Base-by-base conservation (phyloP, 495 filamentous ascomycete genomes). In the Talaromyces adpressus region DNA sequence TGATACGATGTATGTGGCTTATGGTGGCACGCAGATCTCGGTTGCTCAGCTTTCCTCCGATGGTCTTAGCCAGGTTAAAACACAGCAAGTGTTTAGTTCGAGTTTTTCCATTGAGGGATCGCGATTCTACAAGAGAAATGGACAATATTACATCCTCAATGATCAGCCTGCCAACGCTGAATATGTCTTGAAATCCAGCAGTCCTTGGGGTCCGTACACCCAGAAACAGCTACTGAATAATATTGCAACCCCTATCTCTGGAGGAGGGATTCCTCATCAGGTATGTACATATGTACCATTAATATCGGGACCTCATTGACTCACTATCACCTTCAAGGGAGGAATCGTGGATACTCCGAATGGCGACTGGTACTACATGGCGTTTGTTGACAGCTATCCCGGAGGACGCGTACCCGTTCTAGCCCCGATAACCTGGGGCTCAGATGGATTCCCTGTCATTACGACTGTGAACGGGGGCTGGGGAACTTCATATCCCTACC, bases 281-380 rank as follows among this genome's bases (percentile, higher is more conserved):
- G 49, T 52, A 23, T 7, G 29, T 30, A 30, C 29, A n/a, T n/a
- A n/a, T 18, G 20, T 51, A 51, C 22, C 49, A 52, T 41, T 5
- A 4, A 22, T 27, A 27, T 6, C 12, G 11, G 1, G 47, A 3
- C 25, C 25, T 4, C 25, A 52, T 52, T 52, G 49, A 20, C 18
- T 52, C 49, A 52, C 49, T 18, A 52, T 12, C n/a, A 8, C n/a
- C 49, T 52, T 52, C 36, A 41, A 52, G 67, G 85, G 84, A 11
- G 81, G 82, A 27, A 71, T 88, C 16, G 78, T 88, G 1, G 69
- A 83, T 39, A 82, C 82, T 0, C 73, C 76, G 8, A 69, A 74
- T 25, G 80, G 80, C 2, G 72, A 79, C 29, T 88, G 84, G 83
- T 87, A 81, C 66, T 88, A 83, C 59, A 79, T 84, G 65, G 77